These are phyloP conservation scores for Saccharomyces hybrid DNA, from an alignment of 1,139 yeast species.

Conservation along the genomic window DNA sequence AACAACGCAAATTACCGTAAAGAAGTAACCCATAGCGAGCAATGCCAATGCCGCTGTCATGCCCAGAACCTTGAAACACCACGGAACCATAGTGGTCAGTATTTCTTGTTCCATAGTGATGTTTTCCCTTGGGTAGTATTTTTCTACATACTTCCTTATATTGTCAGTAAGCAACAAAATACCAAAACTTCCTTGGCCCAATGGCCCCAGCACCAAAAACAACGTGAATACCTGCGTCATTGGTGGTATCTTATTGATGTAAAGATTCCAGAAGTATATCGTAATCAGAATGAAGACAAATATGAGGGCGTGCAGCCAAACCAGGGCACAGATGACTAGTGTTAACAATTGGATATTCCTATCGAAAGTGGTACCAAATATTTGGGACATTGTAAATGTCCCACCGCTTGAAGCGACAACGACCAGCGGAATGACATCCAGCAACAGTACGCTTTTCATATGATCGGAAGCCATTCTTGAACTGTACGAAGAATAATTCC, in stretches of 20 bases:
- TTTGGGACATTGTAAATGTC: constrained; percentile 35
- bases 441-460: constrained; percentile 30
- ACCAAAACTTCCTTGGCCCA: constrained; percentile 79
- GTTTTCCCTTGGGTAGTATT: constrained; percentile 13
- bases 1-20: constrained; percentile 48
- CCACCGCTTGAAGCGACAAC: constrained; percentile 68
- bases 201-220: constrained; percentile 58
- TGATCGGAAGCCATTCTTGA: constrained; percentile 14
- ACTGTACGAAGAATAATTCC: constrained; percentile 34
- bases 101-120: constrained; percentile 8
- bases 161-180: constrained; percentile 50
- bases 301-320: constrained; percentile 63
- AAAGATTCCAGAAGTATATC: constrained; percentile 51
- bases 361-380: constrained; percentile 39
- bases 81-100: constrained; percentile 16
- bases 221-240: constrained; percentile 40
- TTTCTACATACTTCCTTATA: constrained; percentile 22
- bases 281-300: constrained; percentile 52
- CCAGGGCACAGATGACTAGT: constrained; percentile 45
- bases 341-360: constrained; percentile 40
- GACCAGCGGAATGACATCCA: constrained; percentile 71
- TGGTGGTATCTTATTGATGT: constrained; percentile 54
- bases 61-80: constrained; percentile 29
- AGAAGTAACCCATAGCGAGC: constrained; percentile 56
- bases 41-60: constrained; percentile 42